These are phyloP conservation scores for Russula dissimulans DNA, from an alignment of 768 basidiomycete species.

Conservation along the genomic window DNA sequence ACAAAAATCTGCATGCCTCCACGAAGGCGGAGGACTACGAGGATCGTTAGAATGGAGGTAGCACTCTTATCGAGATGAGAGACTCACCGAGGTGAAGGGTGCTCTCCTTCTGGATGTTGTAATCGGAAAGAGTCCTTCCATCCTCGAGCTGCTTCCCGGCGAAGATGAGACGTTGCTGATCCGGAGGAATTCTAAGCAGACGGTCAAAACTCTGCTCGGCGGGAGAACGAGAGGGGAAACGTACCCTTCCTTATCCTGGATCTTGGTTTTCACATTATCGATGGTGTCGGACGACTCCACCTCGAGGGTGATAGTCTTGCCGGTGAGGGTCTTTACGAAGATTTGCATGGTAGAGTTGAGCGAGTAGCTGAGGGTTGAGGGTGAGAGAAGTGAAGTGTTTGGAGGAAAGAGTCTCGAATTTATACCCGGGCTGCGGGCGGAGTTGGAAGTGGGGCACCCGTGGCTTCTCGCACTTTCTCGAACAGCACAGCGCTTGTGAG, in stretches of 20 bases:
- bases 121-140: slow-evolving; percentile 63
- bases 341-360: slow-evolving; percentile 34
- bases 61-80: slow-evolving; percentile 33
- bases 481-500: too few relatives aligned
- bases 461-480: neutral
- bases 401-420: slow-evolving; percentile 14
- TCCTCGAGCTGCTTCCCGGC: slow-evolving; percentile 82
- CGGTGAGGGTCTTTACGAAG: slow-evolving; percentile 52
- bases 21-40: slow-evolving; percentile 36
- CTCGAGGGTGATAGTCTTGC: slow-evolving; percentile 72
- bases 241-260: slow-evolving; percentile 82
- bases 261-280: slow-evolving; percentile 71
- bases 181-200: slow-evolving; percentile 56
- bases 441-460: too few relatives aligned
- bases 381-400: neutral
- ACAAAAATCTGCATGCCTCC: slow-evolving; percentile 77
- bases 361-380: too few relatives aligned
- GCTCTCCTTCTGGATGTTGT: slow-evolving; percentile 59
- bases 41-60: slow-evolving; percentile 27
- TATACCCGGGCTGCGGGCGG: neutral
- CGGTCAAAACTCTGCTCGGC: neutral
- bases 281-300: slow-evolving; percentile 65
- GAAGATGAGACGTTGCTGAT: slow-evolving; percentile 73
- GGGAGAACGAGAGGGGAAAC: slow-evolving; percentile 15
- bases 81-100: slow-evolving; percentile 45